A percentile compares a stretch with the other conserved stretches of the same genome.
Conservation (phyloP, 495 filamentous ascomycete species). For the Usnea hakonensis region DNA sequence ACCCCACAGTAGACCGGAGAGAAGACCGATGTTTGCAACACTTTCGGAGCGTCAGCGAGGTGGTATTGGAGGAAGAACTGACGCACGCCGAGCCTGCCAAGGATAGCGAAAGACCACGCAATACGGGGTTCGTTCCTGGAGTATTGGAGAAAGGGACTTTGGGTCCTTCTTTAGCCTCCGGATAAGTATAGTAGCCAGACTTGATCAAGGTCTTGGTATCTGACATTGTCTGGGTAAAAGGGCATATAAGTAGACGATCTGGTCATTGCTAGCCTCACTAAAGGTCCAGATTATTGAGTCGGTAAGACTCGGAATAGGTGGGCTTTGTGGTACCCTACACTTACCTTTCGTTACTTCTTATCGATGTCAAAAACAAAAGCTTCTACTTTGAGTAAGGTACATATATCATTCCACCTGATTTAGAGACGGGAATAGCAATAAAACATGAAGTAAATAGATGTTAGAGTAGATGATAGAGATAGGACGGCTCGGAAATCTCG, state of each 20-base stretch:
- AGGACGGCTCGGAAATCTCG: too few species aligned
- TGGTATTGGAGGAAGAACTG: neutral
- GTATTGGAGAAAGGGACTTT: conserved; percentile 39
- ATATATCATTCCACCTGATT: too few species aligned
- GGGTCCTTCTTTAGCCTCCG: conserved; percentile 38
- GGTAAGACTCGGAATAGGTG: neutral
- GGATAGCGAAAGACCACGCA: conserved; percentile 43
- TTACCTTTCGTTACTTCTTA: neutral
- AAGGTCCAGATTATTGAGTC: neutral
- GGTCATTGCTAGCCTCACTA: neutral
- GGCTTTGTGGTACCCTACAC: neutral
- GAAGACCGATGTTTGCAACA: conserved; percentile 44
- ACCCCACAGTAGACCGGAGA: conserved; percentile 58
- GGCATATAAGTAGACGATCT: neutral
- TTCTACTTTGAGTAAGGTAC: too few species aligned
- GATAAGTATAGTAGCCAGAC: conserved; percentile 36
- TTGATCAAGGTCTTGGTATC: neutral
- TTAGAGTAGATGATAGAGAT: too few species aligned
- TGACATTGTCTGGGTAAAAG: neutral
- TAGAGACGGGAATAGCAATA: too few species aligned
- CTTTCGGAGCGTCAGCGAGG: conserved; percentile 29
- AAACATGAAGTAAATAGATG: too few species aligned
- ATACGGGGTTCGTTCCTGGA: conserved; percentile 44
- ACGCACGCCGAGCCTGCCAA: conserved; percentile 46
- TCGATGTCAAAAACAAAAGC: too few species aligned